Evolutionary conservation across 768 basidiomycete genomes (phyloP), one percentile per base, ranked within the genome.

Genomic region (Psilocybe sp.): DNA sequence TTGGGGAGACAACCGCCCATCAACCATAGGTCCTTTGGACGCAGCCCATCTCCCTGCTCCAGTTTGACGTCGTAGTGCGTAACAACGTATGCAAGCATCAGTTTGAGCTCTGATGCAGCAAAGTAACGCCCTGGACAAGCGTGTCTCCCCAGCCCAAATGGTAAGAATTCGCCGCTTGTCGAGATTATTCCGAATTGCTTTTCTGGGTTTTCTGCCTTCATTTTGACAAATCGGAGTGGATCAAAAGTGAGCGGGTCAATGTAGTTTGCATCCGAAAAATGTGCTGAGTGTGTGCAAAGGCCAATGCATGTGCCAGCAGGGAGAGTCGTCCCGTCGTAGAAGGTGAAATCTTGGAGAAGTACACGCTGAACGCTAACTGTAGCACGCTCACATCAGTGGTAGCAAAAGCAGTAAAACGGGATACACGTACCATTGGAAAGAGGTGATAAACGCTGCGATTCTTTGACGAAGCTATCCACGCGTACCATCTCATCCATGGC

Each of bases 401-500:
- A 38, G 39, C 18, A 7, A 9, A 48, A 9, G 3, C 9, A 10
- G 14, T 11, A 5, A 3, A 12, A n/a, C 23, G 16, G 23, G 15
- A 18, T 32, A 18, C n/a, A 49, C 62, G 23, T 33, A 64, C 65
- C 14, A 36, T 44, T 42, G 36, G 54, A 49, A 14, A 73, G 44
- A 1, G 63, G 66, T 28, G 57, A 57, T 15, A 70, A 20, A 8
- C 75, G 57, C 55, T 68, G 64, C 11, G 65, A 60, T 58, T 79
- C 77, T 44, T 67, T 70, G 36, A 78, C 43, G 60, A 77, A 74
- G 57, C 76, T 77, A 57, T 78, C 76, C 12, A 76, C 38, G 49
- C 67, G 66, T 32, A 50, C 58, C 73, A 77, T 72, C 45, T 64
- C 59, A 28, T 63, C 63, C 43, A 76, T 48, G 0, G 69, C 69